A percentile compares a stretch with the other conserved stretches of the same genome.
Conservation (phyloP, 805 yeast genomes). For the Starmerella scarabaei region DNA sequence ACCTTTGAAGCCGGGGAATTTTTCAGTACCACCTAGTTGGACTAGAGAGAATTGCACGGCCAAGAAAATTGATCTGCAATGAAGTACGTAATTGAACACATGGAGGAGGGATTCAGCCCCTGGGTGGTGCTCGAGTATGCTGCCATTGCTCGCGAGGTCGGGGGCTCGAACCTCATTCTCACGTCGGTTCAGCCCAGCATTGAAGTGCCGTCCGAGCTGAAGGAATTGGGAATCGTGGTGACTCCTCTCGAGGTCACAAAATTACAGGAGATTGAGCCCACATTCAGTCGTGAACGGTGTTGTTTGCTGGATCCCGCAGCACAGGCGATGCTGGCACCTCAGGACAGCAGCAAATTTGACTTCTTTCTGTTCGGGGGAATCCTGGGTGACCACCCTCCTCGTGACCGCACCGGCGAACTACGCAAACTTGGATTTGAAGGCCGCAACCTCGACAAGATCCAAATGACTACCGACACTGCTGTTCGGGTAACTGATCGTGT, state of each 20-base stretch:
- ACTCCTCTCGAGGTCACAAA: slow-evolving; percentile 57
- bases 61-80: no score
- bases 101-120: slow-evolving; percentile 93
- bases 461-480: slow-evolving; percentile 98
- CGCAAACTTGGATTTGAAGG: slow-evolving; percentile 80
- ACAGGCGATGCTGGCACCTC: slow-evolving; percentile 53
- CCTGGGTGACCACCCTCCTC: slow-evolving; percentile 72
- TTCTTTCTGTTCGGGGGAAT: slow-evolving; percentile 95
- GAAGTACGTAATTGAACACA: slow-evolving; percentile 88
- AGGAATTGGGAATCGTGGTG: slow-evolving; percentile 24
- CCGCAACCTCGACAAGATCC: slow-evolving; percentile 72
- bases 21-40: no score
- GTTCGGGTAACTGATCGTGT: slow-evolving; percentile 80
- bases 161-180: slow-evolving; percentile 56
- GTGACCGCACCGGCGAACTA: slow-evolving; percentile 87
- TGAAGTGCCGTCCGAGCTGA: slow-evolving; percentile 51
- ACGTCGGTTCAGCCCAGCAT: slow-evolving; percentile 63
- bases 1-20: no score
- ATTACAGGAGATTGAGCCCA: slow-evolving; percentile 26
- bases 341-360: slow-evolving; percentile 53
- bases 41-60: no score
- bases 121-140: slow-evolving; percentile 88
- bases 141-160: slow-evolving; percentile 73
- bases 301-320: slow-evolving; percentile 90
- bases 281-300: slow-evolving; percentile 37